Evolutionary conservation across 164 flowering plant genomes (phyloP), one percentile per base, ranked within the genome.

Genomic region (Liquidambar formosana): DNA sequence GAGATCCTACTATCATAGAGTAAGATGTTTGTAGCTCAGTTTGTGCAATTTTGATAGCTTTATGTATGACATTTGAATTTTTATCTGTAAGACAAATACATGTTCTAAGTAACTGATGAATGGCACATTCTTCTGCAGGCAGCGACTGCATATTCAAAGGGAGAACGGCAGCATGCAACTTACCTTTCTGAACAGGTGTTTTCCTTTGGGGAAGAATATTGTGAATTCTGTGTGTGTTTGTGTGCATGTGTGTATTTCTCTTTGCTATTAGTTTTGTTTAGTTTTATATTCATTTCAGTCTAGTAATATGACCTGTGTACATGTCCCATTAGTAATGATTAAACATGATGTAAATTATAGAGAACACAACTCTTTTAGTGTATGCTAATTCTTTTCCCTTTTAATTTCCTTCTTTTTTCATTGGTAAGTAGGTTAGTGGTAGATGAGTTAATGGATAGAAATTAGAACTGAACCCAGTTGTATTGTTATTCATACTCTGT

Each of bases 121-220:
- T n/a, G 46, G 9, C 1, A 19, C 43, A 57, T 60, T 62, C 11
- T 63, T 72, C 58, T 80, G 61, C 84, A 94, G 98, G 98, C 98
- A 75, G 84, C 94, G 23, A 65, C 79, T 58, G 98, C 98, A 77
- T 83, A 81, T 82, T 73, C 97, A 71, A 88, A 73, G 68, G 95
- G 97, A 65, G 72, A 85, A 38, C 61, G 73, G 74, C 76, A 46
- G 0, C 73, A 87, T 81, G 97, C 98, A 51, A 67, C 94, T 65
- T 85, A 88, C 73, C 89, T 90, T 67, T 88, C 97, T 69, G 96
- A 92, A 19, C 86, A 90, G 96, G 98, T 93, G 56, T 73, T 45
- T 48, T 47, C 57, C 15, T 19, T 56, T 15, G 25, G 19, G 44
- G 14, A 43, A 28, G 18, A 19, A 51, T 13, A 59, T 66, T 52